These are phyloP conservation scores for Dalechampia spathulata DNA, from an alignment of 441 rosid species.

Conservation along the genomic window DNA sequence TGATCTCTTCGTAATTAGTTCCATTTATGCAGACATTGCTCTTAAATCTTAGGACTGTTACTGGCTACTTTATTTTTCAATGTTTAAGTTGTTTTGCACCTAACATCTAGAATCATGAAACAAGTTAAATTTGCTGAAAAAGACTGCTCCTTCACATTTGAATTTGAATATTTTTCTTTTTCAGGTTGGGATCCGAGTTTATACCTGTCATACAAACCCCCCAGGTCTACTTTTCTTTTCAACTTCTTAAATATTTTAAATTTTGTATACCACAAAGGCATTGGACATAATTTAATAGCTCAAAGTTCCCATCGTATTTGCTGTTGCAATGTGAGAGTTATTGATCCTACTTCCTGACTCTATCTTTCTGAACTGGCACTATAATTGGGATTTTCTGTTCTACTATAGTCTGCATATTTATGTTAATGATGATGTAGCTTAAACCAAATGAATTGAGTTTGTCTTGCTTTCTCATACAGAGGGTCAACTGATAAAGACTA, in stretches of 20 bases:
- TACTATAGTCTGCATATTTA: background rate
- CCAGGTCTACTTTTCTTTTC: no score
- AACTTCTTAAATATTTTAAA: background rate
- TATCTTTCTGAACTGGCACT: background rate
- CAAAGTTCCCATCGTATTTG: background rate
- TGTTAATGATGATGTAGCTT: background rate
- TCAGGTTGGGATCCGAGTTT: no score
- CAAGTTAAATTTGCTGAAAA: no score
- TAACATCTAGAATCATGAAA: no score
- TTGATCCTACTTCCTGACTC: background rate
- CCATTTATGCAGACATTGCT: no score
- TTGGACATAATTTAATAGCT: background rate
- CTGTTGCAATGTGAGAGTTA: background rate
- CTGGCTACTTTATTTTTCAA: no score
- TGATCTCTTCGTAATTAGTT: no score
- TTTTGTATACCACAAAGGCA: background rate
- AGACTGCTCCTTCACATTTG: no score
- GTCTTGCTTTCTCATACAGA: constrained; percentile 35
- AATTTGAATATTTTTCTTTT: no score
- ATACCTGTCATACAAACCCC: no score
- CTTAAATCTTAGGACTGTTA: no score
- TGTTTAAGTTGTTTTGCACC: no score
- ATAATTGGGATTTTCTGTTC: background rate
- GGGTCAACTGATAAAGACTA: constrained; percentile 71
- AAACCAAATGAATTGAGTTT: constrained; percentile 15